Percentiles rank a stretch among this genome's conserved stretches.
Conservation (phyloP, 805 yeast species). For the Candida saitoana region DNA sequence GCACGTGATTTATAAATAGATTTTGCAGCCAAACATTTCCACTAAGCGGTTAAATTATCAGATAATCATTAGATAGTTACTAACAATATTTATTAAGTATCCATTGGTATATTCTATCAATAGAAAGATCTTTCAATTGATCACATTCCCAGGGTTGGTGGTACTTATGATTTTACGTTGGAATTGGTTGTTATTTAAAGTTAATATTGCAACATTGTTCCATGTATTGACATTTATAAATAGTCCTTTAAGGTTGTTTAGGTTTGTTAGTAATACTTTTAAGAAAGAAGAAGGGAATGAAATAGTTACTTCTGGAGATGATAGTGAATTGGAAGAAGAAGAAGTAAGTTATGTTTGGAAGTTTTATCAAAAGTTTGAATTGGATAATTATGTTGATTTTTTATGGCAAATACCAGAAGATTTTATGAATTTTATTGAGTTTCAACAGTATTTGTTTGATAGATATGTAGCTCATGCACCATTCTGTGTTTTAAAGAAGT, state of each 20-base stretch:
- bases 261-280: neutral
- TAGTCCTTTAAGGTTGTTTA: constrained; percentile 3
- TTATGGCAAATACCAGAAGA: neutral
- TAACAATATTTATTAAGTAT: neutral
- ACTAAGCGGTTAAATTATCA: neutral
- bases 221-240: constrained; percentile 1
- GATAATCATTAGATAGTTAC: neutral
- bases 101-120: neutral
- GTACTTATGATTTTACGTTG: neutral
- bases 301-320: neutral
- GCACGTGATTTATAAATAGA: no score
- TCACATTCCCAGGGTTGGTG: constrained; percentile 1
- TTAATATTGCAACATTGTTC: neutral
- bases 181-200: neutral
- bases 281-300: neutral
- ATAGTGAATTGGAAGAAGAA: neutral
- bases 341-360: neutral
- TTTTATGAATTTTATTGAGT: neutral
- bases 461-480: constrained; percentile 36
- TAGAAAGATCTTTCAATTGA: neutral
- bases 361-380: neutral
- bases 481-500: constrained; percentile 19
- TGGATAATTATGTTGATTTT: neutral
- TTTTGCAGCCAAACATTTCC: neutral
- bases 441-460: constrained; percentile 36